Conservation (phyloP, 192 early-diverging fungal species). For the Backusella luteola region DNA sequence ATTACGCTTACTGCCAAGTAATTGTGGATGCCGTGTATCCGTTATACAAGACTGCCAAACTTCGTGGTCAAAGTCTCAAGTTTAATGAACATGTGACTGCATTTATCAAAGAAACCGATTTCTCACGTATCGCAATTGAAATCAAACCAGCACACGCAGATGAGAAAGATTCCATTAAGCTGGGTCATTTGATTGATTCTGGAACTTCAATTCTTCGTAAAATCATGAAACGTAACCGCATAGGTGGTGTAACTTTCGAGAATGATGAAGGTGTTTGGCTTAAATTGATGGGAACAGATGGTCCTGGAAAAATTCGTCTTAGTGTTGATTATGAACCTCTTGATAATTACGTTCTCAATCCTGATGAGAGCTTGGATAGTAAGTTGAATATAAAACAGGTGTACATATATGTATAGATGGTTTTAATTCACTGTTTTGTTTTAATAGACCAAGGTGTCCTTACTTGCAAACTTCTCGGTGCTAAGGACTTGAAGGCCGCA, state of each 20-base stretch:
- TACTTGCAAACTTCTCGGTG: conserved; percentile 23
- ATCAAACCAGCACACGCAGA: conserved; percentile 13
- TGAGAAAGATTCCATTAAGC: conserved; percentile 12
- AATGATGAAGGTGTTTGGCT: conserved; percentile 16
- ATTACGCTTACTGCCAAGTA: conserved; percentile 44
- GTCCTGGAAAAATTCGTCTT: conserved; percentile 12
- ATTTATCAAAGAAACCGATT: conserved; percentile 39
- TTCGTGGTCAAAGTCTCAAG: conserved; percentile 22
- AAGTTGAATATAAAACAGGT: not conserved
- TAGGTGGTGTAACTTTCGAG: not conserved
- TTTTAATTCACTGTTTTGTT: not conserved
- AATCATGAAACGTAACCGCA: conserved; percentile 1
- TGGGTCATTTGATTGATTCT: conserved; percentile 21
- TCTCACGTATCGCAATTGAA: conserved; percentile 26
- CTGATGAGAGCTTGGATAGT: conserved; percentile 34
- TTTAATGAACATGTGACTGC: conserved; percentile 33
- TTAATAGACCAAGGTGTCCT: conserved; percentile 35
- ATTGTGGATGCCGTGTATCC: conserved; percentile 37
- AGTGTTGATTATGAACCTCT: conserved; percentile 24
- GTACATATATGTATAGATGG: not conserved
- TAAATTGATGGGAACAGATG: conserved; percentile 11
- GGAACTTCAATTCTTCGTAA: conserved; percentile 14
- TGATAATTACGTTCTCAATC: conserved; percentile 13
- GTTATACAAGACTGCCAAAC: conserved; percentile 40
- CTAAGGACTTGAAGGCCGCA: conserved; percentile 26